These are phyloP conservation scores for Trichothecium roseum DNA, from an alignment of 2,329 filamentous ascomycete genomes.

Conservation along the genomic window DNA sequence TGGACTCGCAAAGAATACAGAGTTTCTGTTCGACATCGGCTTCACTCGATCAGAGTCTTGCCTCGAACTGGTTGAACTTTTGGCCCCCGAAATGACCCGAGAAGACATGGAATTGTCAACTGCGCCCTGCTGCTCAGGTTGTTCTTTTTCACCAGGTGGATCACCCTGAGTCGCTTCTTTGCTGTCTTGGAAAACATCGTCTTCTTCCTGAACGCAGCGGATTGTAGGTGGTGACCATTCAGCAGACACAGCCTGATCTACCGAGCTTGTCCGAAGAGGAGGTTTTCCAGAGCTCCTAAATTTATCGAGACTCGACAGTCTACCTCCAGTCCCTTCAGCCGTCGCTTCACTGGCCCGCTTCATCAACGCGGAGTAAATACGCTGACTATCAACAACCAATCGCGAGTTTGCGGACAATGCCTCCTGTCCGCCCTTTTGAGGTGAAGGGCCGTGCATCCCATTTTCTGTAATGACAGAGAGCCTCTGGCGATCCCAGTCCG, in stretches of 20 bases:
- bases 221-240: constrained; percentile 18
- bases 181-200: constrained; percentile 19
- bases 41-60: background rate
- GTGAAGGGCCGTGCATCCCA: constrained; percentile 26
- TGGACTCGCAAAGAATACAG: constrained; percentile 42
- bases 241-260: constrained; percentile 5
- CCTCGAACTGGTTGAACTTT: too few species aligned
- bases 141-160: too few species aligned
- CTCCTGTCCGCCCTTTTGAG: constrained; percentile 11
- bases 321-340: constrained; percentile 14
- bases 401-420: too few species aligned
- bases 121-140: too few species aligned
- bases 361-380: constrained; percentile 56
- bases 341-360: constrained; percentile 32
- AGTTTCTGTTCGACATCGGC: constrained; percentile 20
- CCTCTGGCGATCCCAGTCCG: constrained; percentile 42
- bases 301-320: constrained; percentile 1
- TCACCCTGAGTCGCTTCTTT: background rate
- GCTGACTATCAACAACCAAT: constrained; percentile 37
- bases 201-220: constrained; percentile 19
- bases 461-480: constrained; percentile 56
- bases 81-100: too few species aligned
- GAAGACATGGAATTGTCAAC: too few species aligned
- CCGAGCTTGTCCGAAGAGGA: constrained; percentile 8
- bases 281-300: constrained; percentile 2